Percentiles rank a stretch among this genome's conserved stretches.
phyloP scores from a whole-genome alignment of 257 asterid genomes.

The Apocynum venetum region DNA sequence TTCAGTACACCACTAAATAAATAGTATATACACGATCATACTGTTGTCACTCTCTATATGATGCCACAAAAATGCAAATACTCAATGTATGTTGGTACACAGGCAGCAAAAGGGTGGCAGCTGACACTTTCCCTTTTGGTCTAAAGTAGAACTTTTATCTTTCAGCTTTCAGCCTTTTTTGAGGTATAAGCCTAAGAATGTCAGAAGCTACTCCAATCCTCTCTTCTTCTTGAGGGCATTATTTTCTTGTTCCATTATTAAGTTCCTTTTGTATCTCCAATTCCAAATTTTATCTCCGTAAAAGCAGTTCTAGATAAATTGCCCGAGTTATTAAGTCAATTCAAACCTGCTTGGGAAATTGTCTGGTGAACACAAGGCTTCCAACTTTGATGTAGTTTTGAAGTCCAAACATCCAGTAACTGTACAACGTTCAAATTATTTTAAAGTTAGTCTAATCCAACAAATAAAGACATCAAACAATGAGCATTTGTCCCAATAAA shows the following conservation, averaged over 20 bases:
- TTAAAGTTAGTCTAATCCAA: constrained; percentile 1
- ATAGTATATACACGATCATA: not conserved
- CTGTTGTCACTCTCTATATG: not conserved
- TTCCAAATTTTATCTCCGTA: not conserved
- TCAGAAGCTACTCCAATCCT: not conserved
- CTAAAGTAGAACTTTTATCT: not conserved
- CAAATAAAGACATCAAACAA: not conserved
- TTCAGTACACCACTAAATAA: not conserved
- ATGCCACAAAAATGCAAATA: not conserved
- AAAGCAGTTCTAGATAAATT: not conserved
- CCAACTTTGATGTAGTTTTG: constrained; percentile 77
- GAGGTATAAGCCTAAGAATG: not conserved
- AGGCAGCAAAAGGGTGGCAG: not conserved
- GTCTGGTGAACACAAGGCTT: constrained; percentile 77
- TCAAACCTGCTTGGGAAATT: constrained; percentile 59
- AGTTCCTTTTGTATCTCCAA: not conserved
- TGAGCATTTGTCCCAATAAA: not conserved
- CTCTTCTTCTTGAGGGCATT: not conserved
- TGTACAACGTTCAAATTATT: constrained; percentile 29
- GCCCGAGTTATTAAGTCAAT: constrained; percentile 1
- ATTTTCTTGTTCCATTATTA: not conserved
- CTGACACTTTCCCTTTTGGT: not conserved
- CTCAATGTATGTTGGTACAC: not conserved
- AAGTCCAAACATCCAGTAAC: constrained; percentile 84
- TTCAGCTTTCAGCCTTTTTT: not conserved